Base-by-base conservation (phyloP, 1,139 yeast genomes). In the Geotrichum cucujoidarum region DNA sequence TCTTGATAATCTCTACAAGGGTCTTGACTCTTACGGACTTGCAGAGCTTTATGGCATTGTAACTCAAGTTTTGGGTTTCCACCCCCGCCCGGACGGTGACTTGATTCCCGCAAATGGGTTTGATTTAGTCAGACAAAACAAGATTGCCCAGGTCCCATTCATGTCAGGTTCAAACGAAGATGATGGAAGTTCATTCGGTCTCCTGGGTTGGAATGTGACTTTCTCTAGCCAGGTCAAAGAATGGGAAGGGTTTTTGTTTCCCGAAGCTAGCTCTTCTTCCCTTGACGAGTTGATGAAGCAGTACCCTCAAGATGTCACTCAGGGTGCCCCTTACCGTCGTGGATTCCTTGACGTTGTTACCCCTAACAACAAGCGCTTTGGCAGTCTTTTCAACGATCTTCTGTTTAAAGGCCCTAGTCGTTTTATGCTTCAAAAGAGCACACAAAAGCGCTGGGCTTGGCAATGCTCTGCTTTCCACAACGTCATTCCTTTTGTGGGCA, bases 261-360 rank as follows among this genome's bases (percentile, higher is more conserved):
- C 34, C 25, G 16, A 13, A n/a, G 41, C 37, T 14, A 11, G 36
- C 8, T 30, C 29, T 17, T 8, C 38, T 2, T 18, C 41, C 17
- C 20, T 43, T 5, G 33, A 43, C 32, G 14, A 30, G n/a, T 17
- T 43, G 2, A 16, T 43, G 6, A 20, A 30, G 5, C 37, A 52
- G 24, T 57, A 57, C 39, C 59, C 60, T 3, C 35, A 47, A 11
- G 41, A 38, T 30, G 49, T 57, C 3, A 2, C 44, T 2, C 31
- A 40, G 4, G 61, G 61, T 4, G 54, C 57, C 2, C 61, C 61
- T 8, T 57, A 44, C 51, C 36, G 53, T 29, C 54, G 59, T 10
- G 59, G 58, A 1, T 14, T 17, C 13, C 16, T 17, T 14, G 33
- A 48, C 39, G 40, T 40, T 11, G 4, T 51, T 7, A 53, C 51